phyloP scores from a whole-genome alignment of 176 grass and related monocot genomes.

The Musa itinerans region DNA sequence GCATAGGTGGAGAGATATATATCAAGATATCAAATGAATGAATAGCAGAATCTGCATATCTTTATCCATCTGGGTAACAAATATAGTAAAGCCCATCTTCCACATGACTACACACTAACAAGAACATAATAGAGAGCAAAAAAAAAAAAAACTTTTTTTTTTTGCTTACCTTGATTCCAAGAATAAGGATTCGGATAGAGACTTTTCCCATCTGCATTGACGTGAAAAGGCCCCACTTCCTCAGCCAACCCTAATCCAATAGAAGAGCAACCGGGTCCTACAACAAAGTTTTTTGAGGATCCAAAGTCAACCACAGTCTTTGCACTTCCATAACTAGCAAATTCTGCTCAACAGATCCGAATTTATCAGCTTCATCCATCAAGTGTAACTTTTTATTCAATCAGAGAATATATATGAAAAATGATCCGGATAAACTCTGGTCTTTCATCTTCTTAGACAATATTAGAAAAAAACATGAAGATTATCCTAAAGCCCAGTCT shows the following conservation, averaged over 20 bases:
- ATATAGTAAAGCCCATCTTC: background rate
- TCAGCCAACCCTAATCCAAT: slow-evolving; percentile 79
- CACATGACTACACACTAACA: background rate
- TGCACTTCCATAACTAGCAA: background rate
- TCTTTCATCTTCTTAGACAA: background rate
- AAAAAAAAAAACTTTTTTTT: background rate
- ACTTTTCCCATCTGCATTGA: slow-evolving; percentile 73
- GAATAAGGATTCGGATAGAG: slow-evolving; percentile 77
- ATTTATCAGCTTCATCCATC: background rate
- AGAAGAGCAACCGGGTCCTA: slow-evolving; percentile 92
- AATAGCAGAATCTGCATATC: no score
- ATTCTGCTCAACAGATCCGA: background rate
- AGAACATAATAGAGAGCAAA: background rate
- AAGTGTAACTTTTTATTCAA: no score
- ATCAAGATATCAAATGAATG: no score
- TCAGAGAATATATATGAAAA: background rate
- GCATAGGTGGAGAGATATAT: no score
- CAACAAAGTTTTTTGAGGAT: background rate
- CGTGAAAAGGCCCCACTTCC: slow-evolving; percentile 95
- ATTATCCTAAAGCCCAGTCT: background rate
- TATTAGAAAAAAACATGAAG: background rate
- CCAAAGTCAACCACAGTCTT: background rate
- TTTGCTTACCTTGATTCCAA: slow-evolving; percentile 79
- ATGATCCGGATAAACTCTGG: background rate
- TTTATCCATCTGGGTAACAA: background rate